These are phyloP conservation scores for Haematococcus sp. DNA, from an alignment of 139 green algal genomes.

Conservation along the genomic window DNA sequence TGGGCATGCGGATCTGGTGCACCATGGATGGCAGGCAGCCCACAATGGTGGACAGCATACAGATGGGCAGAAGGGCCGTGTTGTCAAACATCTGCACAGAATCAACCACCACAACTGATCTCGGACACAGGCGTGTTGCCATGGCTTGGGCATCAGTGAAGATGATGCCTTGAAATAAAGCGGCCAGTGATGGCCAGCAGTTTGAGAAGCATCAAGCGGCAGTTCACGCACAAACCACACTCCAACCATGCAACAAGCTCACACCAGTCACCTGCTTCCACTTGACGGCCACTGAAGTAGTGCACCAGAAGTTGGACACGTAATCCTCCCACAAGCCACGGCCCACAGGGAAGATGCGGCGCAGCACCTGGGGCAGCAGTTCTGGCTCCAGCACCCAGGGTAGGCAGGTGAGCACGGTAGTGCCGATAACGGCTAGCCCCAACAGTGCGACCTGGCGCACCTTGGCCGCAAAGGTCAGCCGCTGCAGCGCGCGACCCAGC, in stretches of 20 bases:
- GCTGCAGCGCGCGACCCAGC: slow-evolving; percentile 78
- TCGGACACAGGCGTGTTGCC: too few relatives aligned
- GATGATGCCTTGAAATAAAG: slow-evolving; percentile 2
- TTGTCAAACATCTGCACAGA: background rate
- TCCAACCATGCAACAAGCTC: too few relatives aligned
- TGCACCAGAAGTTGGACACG: slow-evolving; percentile 98
- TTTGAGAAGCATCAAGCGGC: too few relatives aligned
- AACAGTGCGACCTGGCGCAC: slow-evolving; percentile 12
- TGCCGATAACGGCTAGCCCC: background rate
- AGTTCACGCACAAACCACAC: too few relatives aligned
- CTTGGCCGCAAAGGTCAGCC: slow-evolving; percentile 12
- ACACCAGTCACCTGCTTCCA: slow-evolving; percentile 79
- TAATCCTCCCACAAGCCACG: slow-evolving; percentile 97
- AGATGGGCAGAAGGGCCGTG: slow-evolving; percentile 44
- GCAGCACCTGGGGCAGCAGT: slow-evolving; percentile 43
- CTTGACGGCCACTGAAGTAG: slow-evolving; percentile 75
- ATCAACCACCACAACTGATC: slow-evolving; percentile 5
- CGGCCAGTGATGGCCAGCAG: too few relatives aligned
- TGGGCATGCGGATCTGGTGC: slow-evolving; percentile 48
- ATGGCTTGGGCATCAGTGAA: background rate
- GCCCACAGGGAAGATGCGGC: slow-evolving; percentile 78
- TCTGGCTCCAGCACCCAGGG: slow-evolving; percentile 31
- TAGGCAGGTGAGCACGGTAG: background rate
- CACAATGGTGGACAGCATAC: slow-evolving; percentile 59
- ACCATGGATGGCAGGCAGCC: slow-evolving; percentile 60